Percentiles rank a stretch among this genome's conserved stretches.
These are phyloP conservation scores for Ceriops tagal DNA, from an alignment of 345 rosid genomes.

Conservation along the genomic window DNA sequence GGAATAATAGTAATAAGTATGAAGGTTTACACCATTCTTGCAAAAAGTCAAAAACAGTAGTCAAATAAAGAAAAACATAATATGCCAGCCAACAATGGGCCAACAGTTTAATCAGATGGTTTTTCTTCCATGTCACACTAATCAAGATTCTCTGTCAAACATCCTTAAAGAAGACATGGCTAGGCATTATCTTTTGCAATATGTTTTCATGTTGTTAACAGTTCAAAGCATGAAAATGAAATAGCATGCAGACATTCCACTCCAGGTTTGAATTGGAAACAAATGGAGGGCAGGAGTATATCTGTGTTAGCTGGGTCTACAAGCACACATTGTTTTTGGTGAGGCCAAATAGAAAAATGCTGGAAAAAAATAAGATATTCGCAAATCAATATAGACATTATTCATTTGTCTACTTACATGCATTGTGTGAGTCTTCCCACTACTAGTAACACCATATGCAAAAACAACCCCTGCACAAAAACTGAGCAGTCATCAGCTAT, in stretches of 20 bases:
- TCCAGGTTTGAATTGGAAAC: neutral
- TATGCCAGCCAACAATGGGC: neutral
- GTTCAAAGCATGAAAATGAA: neutral
- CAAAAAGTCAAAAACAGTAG: neutral
- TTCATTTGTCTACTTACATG: constrained; percentile 55
- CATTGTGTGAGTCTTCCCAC: constrained; percentile 97
- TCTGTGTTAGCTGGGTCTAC: neutral
- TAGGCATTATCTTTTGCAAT: neutral
- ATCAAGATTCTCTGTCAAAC: neutral
- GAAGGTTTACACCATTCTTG: constrained; percentile 4
- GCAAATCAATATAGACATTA: neutral
- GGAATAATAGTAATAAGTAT: neutral
- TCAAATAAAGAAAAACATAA: neutral
- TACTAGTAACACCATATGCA: constrained; percentile 98
- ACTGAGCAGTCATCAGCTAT: neutral
- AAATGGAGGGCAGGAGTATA: neutral
- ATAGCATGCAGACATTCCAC: neutral
- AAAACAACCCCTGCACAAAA: constrained; percentile 72
- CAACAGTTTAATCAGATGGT: neutral
- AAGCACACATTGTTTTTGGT: neutral
- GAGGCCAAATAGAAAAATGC: neutral
- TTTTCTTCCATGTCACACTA: neutral
- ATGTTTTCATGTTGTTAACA: too few species aligned
- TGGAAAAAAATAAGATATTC: neutral
- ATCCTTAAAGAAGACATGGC: neutral